Percentiles rank a stretch among this genome's conserved stretches.
These are phyloP conservation scores for Hypericum perforatum DNA, from an alignment of 345 rosid genomes.

Conservation along the genomic window DNA sequence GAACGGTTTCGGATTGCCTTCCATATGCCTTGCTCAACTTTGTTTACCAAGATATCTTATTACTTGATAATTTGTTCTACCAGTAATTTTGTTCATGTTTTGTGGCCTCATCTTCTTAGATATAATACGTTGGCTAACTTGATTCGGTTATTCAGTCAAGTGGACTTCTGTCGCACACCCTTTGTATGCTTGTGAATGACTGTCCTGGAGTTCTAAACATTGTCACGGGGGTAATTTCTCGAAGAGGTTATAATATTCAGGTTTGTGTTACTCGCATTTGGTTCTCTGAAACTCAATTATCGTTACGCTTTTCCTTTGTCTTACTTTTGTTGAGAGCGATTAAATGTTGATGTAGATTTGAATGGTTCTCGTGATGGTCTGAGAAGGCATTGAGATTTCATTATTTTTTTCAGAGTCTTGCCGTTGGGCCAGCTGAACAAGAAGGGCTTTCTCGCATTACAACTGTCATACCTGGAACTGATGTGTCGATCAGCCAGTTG, in stretches of 20 bases:
- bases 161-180: not conserved
- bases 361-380: not conserved
- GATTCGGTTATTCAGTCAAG: not conserved
- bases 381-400: not conserved
- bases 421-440: conserved; percentile 1
- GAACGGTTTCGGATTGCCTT: too few species aligned
- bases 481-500: not conserved
- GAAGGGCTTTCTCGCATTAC: conserved; percentile 5
- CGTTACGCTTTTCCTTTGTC: too few species aligned
- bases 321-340: too few species aligned
- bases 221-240: not conserved
- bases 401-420: conserved; percentile 1
- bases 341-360: too few species aligned
- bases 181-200: not conserved
- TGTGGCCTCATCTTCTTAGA: too few species aligned
- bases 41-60: too few species aligned
- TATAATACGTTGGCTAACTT: too few species aligned
- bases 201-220: conserved; percentile 1
- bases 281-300: too few species aligned
- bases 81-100: too few species aligned
- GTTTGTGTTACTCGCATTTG: not conserved
- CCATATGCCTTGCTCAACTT: too few species aligned
- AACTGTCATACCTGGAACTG: conserved; percentile 2
- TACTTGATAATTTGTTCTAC: too few species aligned
- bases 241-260: conserved; percentile 3